phyloP scores from a whole-genome alignment of 2,329 filamentous ascomycete genomes.

The Penicillium sp. region DNA sequence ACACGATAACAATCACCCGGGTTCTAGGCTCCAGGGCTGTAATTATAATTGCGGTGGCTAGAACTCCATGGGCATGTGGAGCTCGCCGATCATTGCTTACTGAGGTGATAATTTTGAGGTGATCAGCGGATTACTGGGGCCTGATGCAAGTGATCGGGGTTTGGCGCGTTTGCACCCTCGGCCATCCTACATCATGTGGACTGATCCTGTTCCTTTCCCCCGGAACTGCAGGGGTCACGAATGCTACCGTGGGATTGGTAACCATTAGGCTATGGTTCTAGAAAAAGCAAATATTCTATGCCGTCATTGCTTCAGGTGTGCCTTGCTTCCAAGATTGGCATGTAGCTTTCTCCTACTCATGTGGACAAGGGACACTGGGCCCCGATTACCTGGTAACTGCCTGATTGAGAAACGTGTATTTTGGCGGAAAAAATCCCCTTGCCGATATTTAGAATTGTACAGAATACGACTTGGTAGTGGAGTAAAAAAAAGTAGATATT shows the following conservation, averaged over 20 bases:
- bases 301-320: not conserved
- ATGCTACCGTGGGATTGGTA: constrained; percentile 3
- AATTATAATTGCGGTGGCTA: not conserved
- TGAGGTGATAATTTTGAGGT: not conserved
- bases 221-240: not conserved
- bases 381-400: not conserved
- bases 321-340: not conserved
- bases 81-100: not conserved
- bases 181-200: not conserved
- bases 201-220: not conserved
- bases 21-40: not conserved
- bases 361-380: not conserved
- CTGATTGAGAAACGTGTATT: not conserved
- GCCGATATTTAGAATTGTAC: no score
- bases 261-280: not conserved
- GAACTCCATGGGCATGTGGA: not conserved
- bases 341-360: not conserved
- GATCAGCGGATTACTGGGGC: not conserved
- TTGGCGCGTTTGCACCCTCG: not conserved
- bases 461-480: not conserved
- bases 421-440: not conserved
- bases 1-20: not conserved
- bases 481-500: not conserved
- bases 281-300: constrained; percentile 5
- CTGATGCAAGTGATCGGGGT: not conserved